Evolutionary conservation across 306 rosid genomes (phyloP), one percentile per base, ranked within the genome.

Genomic region (Benincasa hispida): DNA sequence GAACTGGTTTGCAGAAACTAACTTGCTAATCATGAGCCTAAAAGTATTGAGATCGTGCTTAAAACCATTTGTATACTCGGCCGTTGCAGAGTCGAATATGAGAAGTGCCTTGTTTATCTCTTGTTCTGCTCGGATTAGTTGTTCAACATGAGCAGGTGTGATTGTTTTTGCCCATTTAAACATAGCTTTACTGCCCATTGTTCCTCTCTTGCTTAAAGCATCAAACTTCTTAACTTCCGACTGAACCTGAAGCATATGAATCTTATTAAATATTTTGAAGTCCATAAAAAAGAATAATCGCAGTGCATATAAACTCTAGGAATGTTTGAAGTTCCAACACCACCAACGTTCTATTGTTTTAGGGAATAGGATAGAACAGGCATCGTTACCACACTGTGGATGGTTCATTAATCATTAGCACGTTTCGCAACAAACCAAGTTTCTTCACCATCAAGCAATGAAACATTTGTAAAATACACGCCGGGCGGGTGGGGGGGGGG

Each of bases 61-160:
- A 72, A 90, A 93, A 32, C 97, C 98, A 67, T 91, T 93, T 45
- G 63, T 51, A 54, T 91, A 93, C 76, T 90, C 98, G 2, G 91
- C 89, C 27, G 96, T 91, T 11, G 96, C 98, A 0, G 88, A 86
- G 80, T 91, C 90, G 78, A 93, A 93, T 34, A 90, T 76, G 67
- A 75, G 76, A n/a, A 88, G 15, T 65, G 94, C 96, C 76, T 85
- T 91, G 35, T 63, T 79, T 22, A 84, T 34, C 74, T 91, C 94
- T 86, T 78, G 87, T 86, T 91, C 98, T 15, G 91, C 82, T 80
- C 80, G 78, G 58, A 93, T 84, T 62, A 90, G 85, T 87, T 86
- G 83, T 82, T 77, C 94, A 78, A 91, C 97, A 59, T 86, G 79
- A 24, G 90, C 73, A 78, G 83, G 50, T 2, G 96, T 87, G 74